These are phyloP conservation scores for Viola pubescens DNA, from an alignment of 441 rosid species.

Conservation along the genomic window DNA sequence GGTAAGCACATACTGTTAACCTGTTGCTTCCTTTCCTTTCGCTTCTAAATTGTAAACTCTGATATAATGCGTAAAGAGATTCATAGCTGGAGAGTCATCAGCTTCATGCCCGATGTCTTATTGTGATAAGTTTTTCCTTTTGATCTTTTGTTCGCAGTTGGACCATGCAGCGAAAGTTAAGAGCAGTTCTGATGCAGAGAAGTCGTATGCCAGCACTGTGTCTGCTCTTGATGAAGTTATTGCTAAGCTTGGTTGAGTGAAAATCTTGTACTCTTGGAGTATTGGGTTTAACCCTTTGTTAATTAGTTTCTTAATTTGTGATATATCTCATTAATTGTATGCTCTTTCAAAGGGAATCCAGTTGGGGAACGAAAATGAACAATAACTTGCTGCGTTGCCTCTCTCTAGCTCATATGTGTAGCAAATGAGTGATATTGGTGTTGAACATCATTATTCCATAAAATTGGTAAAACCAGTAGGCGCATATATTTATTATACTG, in stretches of 20 bases:
- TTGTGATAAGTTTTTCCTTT: too few species aligned
- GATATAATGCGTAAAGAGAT: too few species aligned
- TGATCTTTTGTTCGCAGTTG: slow-evolving; percentile 29
- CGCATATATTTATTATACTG: too few species aligned
- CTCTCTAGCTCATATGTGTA: too few species aligned
- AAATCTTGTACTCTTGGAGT: slow-evolving; percentile 6
- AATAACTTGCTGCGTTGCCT: too few species aligned
- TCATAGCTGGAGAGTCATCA: too few species aligned
- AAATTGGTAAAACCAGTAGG: too few species aligned
- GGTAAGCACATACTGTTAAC: slow-evolving; percentile 29
- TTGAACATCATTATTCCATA: too few species aligned
- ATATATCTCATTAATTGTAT: neutral
- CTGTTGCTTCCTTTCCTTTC: neutral
- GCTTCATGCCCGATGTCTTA: too few species aligned
- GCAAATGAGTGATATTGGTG: too few species aligned
- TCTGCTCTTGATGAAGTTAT: slow-evolving; percentile 75
- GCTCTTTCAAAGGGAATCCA: neutral
- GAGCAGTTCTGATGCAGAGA: slow-evolving; percentile 85
- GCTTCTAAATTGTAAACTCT: too few species aligned
- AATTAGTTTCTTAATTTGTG: slow-evolving; percentile 16
- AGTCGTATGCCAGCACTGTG: slow-evolving; percentile 74
- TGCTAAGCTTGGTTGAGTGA: slow-evolving; percentile 66
- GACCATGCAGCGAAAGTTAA: slow-evolving; percentile 89
- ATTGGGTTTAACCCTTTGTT: slow-evolving; percentile 22
- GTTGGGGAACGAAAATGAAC: neutral